Conservation (phyloP, 1,284 basidiomycete genomes). For the Mycosarcoma maydis region DNA sequence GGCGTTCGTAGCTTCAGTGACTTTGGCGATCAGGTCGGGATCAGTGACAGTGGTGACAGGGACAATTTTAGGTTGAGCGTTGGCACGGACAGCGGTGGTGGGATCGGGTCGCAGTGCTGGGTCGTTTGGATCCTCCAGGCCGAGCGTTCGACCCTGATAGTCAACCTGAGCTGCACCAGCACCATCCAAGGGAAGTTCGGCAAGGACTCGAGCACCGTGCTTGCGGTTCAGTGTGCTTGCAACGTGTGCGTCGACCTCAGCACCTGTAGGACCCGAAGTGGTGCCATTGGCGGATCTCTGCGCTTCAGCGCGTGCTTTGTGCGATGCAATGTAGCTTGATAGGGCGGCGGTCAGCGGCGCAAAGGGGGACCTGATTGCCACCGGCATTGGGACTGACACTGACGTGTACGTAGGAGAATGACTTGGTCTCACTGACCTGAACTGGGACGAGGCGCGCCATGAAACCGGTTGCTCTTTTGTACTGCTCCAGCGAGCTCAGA, state of each 20-base stretch:
- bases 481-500: no score
- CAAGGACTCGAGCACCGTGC: no score
- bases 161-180: slow-evolving; percentile 22
- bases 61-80: slow-evolving; percentile 5
- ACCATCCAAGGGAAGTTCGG: background rate
- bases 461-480: no score
- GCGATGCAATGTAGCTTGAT: slow-evolving; percentile 27
- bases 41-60: slow-evolving; percentile 14
- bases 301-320: slow-evolving; percentile 14
- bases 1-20: slow-evolving; percentile 18
- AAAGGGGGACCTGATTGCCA: slow-evolving; percentile 13
- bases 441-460: no score
- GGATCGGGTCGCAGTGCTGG: slow-evolving; percentile 37
- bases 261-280: slow-evolving; percentile 24
- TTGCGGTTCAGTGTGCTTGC: slow-evolving; percentile 28
- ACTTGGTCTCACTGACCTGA: no score
- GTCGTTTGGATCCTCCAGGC: slow-evolving; percentile 47
- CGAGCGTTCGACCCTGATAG: slow-evolving; percentile 29
- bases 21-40: slow-evolving; percentile 10
- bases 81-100: slow-evolving; percentile 5
- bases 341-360: slow-evolving; percentile 9
- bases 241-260: slow-evolving; percentile 39
- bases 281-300: slow-evolving; percentile 33
- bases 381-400: no score
- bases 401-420: no score